Evolutionary conservation across 768 basidiomycete species (phyloP).

Genomic region (Candolleomyces aberdarensis): DNA sequence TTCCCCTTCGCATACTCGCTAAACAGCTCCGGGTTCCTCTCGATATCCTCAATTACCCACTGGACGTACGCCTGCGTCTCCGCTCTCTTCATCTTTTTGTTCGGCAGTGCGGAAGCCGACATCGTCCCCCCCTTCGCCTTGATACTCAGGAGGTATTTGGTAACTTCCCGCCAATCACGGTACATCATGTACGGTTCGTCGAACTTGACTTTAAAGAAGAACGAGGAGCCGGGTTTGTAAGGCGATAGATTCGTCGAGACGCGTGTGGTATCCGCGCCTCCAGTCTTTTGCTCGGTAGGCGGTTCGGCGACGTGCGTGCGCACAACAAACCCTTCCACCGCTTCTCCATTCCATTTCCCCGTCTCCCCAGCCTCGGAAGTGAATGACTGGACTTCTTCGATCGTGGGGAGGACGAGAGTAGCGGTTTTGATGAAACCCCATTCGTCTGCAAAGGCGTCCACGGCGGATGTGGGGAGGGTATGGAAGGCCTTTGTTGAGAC

Average conservation of each 20-base stretch:
- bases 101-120: slow-evolving; percentile 43
- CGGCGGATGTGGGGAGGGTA: slow-evolving; percentile 62
- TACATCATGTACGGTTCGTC: slow-evolving; percentile 99
- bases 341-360: slow-evolving; percentile 82
- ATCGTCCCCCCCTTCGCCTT: slow-evolving; percentile 27
- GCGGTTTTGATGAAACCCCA: slow-evolving; percentile 90
- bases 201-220: slow-evolving; percentile 99
- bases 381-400: slow-evolving; percentile 70
- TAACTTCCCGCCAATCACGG: slow-evolving; percentile 95
- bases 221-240: slow-evolving; percentile 75
- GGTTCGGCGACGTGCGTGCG: slow-evolving; percentile 61
- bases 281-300: slow-evolving; percentile 25
- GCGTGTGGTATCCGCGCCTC: slow-evolving; percentile 21
- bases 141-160: slow-evolving; percentile 60
- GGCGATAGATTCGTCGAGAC: slow-evolving; percentile 35
- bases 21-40: slow-evolving; percentile 56
- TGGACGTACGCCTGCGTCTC: slow-evolving; percentile 81
- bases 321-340: slow-evolving; percentile 94
- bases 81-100: slow-evolving; percentile 65
- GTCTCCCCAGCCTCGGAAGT: slow-evolving; percentile 60
- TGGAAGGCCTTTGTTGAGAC: slow-evolving; percentile 59
- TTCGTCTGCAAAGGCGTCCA: slow-evolving; percentile 79
- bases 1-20: slow-evolving; percentile 61
- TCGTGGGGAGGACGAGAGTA: slow-evolving; percentile 52
- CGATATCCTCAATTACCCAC: slow-evolving; percentile 83